A percentile compares a stretch with the other conserved stretches of the same genome.
These are phyloP conservation scores for Isatis tinctoria DNA, from an alignment of 345 rosid species.

Conservation along the genomic window DNA sequence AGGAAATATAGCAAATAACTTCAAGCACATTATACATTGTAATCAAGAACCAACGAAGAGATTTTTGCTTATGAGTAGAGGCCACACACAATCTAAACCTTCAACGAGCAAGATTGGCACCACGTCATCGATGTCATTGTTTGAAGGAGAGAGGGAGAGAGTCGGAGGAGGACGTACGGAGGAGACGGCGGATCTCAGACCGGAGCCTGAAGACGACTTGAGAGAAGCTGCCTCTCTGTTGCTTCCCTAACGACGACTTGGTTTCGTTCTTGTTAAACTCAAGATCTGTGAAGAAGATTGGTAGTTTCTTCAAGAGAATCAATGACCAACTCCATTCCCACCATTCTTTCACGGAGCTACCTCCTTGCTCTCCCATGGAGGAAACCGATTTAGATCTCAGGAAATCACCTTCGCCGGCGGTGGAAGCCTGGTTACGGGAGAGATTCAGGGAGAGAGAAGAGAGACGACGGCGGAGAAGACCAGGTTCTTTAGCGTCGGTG, in stretches of 20 bases:
- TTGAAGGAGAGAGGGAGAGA: conserved; percentile 25
- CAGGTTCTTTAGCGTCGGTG: conserved; percentile 3
- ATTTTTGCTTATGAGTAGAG: not conserved
- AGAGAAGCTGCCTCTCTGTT: conserved; percentile 55
- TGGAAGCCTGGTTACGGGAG: conserved; percentile 30
- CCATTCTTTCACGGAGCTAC: conserved; percentile 59
- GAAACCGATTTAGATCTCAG: conserved; percentile 57
- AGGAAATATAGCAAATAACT: not conserved
- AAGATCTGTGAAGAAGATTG: conserved; percentile 64
- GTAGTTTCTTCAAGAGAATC: conserved; percentile 59
- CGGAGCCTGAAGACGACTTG: conserved; percentile 59
- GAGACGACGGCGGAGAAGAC: conserved; percentile 54
- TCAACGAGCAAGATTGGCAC: not conserved
- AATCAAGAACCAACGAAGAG: not conserved
- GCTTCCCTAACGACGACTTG: conserved; percentile 23
- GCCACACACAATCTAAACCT: not conserved
- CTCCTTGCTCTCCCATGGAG: conserved; percentile 44
- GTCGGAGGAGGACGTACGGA: conserved; percentile 46
- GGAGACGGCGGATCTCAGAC: conserved; percentile 44
- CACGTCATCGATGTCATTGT: conserved; percentile 20
- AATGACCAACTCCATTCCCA: conserved; percentile 80
- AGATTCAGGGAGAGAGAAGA: conserved; percentile 60
- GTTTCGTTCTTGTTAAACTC: conserved; percentile 70
- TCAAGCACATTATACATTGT: not conserved
- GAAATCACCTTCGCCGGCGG: not conserved